Base-by-base conservation (phyloP, 2,329 filamentous ascomycete genomes). In the Zalaria obscura region DNA sequence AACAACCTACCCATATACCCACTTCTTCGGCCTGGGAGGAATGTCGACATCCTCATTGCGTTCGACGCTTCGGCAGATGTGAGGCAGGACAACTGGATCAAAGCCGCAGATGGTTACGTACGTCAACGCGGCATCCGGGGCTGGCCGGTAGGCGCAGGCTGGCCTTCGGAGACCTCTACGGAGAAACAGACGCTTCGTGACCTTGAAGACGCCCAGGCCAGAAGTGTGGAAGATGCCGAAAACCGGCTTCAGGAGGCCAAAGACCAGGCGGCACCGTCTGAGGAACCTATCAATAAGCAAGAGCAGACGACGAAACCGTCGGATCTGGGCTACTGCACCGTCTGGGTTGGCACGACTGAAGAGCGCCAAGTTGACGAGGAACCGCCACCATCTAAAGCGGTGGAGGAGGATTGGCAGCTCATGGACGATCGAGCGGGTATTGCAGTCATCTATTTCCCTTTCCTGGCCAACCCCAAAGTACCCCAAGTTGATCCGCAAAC, bases 1-100 rank as follows among this genome's bases (percentile, higher is more conserved):
- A 96, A 98, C 58, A 98, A 98, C 55, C 69, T 98, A 5, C 91
- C 91, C 2, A 88, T 96, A 35, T 98, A 98, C 57, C 91, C 91
- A 0, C 72, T 96, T 3, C 76, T 98, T 11, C 78, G 91, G 7
- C 86, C 86, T 0, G 89, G 88, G 2, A 75, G 91, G 31, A 75
- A 93, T 43, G 80, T 98, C 4, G 91, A 98, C 52, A 73, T 98
- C 35, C 68, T 96, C 36, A 75, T 98, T 36, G 85, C 88, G 3
- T 98, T 98, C 58, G 91, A 98, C 58, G 87, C 87, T 3, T 93
- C 85, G 1, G 88, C 88, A 18, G 91, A 98, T 52, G 84, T 94
- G 45, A 85, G 82, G 56, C 84, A 83, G 4, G 88, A 95, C 54
- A 96, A 98, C 55, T 98, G 91, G 91, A 77, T 98, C 11, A 86